Evolutionary conservation across 1,284 basidiomycete species (phyloP).

Genomic region (Neolentinus lepideus): DNA sequence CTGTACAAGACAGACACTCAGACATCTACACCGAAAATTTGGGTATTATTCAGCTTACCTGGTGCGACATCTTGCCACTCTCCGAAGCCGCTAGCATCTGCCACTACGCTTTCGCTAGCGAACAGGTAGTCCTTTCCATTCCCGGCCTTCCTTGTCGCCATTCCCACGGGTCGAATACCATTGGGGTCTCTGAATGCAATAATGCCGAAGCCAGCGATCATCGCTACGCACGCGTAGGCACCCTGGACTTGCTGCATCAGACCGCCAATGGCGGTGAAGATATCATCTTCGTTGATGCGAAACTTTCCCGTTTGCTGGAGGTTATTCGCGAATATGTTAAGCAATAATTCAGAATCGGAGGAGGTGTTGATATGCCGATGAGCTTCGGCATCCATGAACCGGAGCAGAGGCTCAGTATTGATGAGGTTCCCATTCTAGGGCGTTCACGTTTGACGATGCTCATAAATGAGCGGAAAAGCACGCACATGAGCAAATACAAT

Average conservation of each 20-base stretch:
- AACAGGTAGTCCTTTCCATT: slow-evolving; percentile 82
- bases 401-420: slow-evolving; percentile 82
- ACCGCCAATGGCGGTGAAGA: slow-evolving; percentile 89
- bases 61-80: slow-evolving; percentile 94
- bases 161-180: slow-evolving; percentile 90
- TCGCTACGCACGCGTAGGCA: slow-evolving; percentile 95
- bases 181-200: slow-evolving; percentile 99
- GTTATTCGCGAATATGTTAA: slow-evolving; percentile 98
- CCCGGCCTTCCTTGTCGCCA: slow-evolving; percentile 57
- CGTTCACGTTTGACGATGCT: slow-evolving; percentile 8
- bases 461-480: slow-evolving; percentile 10
- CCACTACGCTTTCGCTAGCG: slow-evolving; percentile 94
- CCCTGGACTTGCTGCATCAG: slow-evolving; percentile 89
- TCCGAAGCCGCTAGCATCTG: slow-evolving; percentile 86
- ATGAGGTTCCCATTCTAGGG: slow-evolving; percentile 95
- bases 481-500: slow-evolving; percentile 96
- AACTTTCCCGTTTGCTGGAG: slow-evolving; percentile 98
- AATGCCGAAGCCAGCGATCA: slow-evolving; percentile 98
- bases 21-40: background rate
- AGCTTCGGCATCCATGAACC: slow-evolving; percentile 93
- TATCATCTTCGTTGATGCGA: slow-evolving; percentile 99
- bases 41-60: slow-evolving; percentile 34
- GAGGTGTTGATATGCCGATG: slow-evolving; percentile 99
- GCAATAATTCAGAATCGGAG: slow-evolving; percentile 94
- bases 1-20: slow-evolving; percentile 26